Evolutionary conservation across 257 asterid species (phyloP).

Genomic region (Solanum gandarillasii): DNA sequence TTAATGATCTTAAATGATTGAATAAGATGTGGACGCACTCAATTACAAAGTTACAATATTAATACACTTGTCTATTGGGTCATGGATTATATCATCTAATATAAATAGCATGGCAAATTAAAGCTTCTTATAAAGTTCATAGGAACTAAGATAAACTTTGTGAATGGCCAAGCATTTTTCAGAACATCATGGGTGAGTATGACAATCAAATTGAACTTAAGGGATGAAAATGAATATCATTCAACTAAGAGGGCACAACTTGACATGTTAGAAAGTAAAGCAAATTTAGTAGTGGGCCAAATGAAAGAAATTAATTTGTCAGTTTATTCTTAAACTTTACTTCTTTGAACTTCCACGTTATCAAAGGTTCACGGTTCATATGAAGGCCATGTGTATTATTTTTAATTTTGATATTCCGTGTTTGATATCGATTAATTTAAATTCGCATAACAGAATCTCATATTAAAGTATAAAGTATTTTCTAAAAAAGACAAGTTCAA

Average conservation of each 20-base stretch:
- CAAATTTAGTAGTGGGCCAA: neutral
- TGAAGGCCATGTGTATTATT: neutral
- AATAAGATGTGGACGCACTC: neutral
- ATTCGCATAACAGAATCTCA: accelerated
- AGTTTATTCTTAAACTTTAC: neutral
- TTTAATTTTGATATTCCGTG: neutral
- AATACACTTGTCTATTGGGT: too few species aligned
- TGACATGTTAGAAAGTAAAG: neutral
- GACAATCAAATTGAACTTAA: neutral
- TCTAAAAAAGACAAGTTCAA: too few species aligned
- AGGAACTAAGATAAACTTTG: neutral
- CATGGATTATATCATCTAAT: neutral
- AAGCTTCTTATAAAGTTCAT: neutral
- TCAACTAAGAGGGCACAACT: neutral
- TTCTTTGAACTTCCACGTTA: neutral
- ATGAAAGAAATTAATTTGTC: neutral
- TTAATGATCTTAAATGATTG: neutral
- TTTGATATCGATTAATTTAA: neutral
- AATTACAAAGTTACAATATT: neutral
- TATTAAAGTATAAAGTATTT: neutral
- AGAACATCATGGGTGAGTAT: neutral
- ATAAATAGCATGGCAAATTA: neutral
- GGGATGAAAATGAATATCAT: neutral
- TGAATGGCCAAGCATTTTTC: neutral
- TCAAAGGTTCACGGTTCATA: neutral